Evolutionary conservation across 176 grass and related monocot genomes (phyloP), one percentile per base, ranked within the genome.

Genomic region (Phragmites australis): DNA sequence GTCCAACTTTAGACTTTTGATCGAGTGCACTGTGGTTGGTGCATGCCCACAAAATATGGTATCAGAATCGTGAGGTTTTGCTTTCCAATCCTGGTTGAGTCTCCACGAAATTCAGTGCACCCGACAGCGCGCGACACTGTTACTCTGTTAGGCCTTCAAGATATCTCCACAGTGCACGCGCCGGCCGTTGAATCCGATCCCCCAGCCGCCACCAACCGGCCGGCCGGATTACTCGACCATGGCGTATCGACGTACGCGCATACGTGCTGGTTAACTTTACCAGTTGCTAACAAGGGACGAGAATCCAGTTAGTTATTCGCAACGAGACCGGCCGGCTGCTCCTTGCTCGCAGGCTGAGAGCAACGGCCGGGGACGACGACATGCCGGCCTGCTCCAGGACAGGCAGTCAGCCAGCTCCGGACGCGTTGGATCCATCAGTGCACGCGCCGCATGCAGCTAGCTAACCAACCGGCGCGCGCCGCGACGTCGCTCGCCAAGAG

Each of bases 341-440:
- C 13, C 16, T 40, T 23, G 30, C 23, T 74, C 3, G n/a, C 26
- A 12, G 22, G 13, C 14, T 13, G 82, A 76, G 62, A 3, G 51
- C 41, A 73, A 66, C 29, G 8, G 3, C 27, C 0, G 5, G 13
- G 3, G n/a, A 17, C 34, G 76, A 19, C 16, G 46, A 31, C 37
- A 13, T 17, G 27, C 29, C 41, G 3, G 66, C 48, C 47, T 40
- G 77, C 73, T 56, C 11, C 49, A 17, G 47, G 70, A 66, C 76
- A 74, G 49, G 9, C 47, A 34, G 69, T 15, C 70, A 40, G 71
- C 50, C 52, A 75, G 85, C 78, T 76, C 78, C 49, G 5, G 42
- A 52, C 78, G 52, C 85, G 78, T 82, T 82, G 71, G 70, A 82
- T 87, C 78, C 78, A 84, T 71, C n/a, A 76, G 71, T 74, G 69